Percentiles rank a stretch among this genome's conserved stretches.
Evolutionary conservation across 257 asterid species (phyloP).

Genomic region (Rehmannia glutinosa): DNA sequence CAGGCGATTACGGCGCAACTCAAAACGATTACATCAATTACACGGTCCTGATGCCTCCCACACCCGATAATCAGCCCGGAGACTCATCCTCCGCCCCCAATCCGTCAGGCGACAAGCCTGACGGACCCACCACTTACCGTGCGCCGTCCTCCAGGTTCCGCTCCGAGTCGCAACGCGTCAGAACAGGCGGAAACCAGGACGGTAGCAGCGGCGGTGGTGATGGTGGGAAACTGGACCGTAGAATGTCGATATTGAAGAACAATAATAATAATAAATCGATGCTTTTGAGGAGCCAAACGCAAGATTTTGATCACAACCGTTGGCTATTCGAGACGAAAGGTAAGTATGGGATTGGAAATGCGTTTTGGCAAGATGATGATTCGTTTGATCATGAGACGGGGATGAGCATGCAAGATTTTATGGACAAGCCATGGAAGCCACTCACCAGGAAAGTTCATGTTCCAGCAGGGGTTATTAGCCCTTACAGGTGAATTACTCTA

Average conservation of each 20-base stretch:
- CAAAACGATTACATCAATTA: conserved; percentile 57
- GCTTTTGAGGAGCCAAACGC: conserved; percentile 83
- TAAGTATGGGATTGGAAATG: conserved; percentile 90
- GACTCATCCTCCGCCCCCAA: background rate
- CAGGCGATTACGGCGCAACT: conserved; percentile 37
- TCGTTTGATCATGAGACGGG: conserved; percentile 72
- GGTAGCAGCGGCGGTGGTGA: conserved; percentile 13
- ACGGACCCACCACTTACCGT: conserved; percentile 50
- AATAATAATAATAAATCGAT: conserved; percentile 43
- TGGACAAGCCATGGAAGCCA: conserved; percentile 99
- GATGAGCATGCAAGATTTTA: conserved; percentile 86
- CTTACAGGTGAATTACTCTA: conserved; percentile 56
- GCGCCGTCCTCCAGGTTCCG: conserved; percentile 49
- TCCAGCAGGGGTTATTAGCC: conserved; percentile 74
- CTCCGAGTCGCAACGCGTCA: conserved; percentile 30
- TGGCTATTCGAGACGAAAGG: conserved; percentile 94
- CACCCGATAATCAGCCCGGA: conserved; percentile 87
- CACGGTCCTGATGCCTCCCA: conserved; percentile 92
- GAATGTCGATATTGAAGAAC: conserved; percentile 61
- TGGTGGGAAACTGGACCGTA: conserved; percentile 53
- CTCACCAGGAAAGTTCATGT: conserved; percentile 70
- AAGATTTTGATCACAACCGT: conserved; percentile 89
- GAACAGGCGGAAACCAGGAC: conserved; percentile 22
- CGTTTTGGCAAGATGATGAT: conserved; percentile 86
- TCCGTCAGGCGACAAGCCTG: conserved; percentile 63